Conservation (phyloP, 2,329 filamentous ascomycete species). For the Exophiala lecanii-corni region DNA sequence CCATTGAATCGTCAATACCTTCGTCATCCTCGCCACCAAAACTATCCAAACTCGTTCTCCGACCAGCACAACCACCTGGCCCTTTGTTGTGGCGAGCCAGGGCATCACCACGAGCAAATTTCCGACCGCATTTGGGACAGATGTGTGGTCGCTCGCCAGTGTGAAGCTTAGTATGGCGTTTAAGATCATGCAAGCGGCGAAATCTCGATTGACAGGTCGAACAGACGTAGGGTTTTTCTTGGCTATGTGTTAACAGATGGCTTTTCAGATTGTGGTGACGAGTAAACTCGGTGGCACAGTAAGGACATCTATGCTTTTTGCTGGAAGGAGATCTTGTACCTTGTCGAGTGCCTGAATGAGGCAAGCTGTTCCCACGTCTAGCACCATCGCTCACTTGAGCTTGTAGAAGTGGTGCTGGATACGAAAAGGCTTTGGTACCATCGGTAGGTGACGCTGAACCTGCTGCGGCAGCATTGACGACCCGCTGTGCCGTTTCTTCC, state of each 20-base stretch:
- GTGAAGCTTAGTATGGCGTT: conserved; percentile 93
- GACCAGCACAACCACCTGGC: conserved; percentile 87
- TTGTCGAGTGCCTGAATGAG: conserved; percentile 51
- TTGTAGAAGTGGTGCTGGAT: conserved; percentile 53
- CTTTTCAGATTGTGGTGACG: conserved; percentile 97
- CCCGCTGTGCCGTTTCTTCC: conserved; percentile 40
- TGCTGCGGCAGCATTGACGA: conserved; percentile 29
- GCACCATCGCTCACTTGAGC: conserved; percentile 47
- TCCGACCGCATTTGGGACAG: conserved; percentile 88
- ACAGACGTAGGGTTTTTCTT: conserved; percentile 96
- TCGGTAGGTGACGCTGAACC: conserved; percentile 38
- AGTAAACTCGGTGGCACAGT: conserved; percentile 94
- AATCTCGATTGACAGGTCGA: conserved; percentile 91
- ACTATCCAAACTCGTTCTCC: conserved; percentile 77
- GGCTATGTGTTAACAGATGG: conserved; percentile 92
- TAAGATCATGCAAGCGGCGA: conserved; percentile 86
- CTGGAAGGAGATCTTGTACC: conserved; percentile 65
- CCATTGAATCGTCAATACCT: conserved; percentile 55
- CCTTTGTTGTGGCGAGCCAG: conserved; percentile 93
- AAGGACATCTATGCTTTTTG: conserved; percentile 95
- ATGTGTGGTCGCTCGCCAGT: conserved; percentile 94
- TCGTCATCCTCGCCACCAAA: conserved; percentile 72
- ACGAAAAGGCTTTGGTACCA: conserved; percentile 57
- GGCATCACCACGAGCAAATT: conserved; percentile 92
- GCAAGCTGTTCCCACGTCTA: conserved; percentile 56